phyloP scores from a whole-genome alignment of 352 stramenopile species.

The Nothophytophthora sp. region DNA sequence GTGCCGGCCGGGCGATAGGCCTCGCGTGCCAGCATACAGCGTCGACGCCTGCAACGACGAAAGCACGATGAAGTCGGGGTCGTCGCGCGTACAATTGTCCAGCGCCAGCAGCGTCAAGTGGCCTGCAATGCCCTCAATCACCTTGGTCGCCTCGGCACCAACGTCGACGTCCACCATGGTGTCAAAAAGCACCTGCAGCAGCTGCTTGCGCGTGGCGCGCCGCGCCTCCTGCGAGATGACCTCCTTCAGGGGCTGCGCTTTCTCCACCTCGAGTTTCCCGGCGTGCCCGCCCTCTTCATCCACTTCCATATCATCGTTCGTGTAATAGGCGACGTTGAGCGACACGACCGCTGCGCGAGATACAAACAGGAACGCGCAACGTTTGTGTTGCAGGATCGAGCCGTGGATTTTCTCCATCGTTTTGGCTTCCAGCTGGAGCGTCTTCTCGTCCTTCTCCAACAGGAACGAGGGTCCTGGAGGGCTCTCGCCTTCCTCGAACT shows the following conservation, averaged over 20 bases:
- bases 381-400: constrained; percentile 78
- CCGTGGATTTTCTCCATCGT: constrained; percentile 64
- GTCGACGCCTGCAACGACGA: constrained; percentile 74
- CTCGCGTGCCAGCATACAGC: constrained; percentile 72
- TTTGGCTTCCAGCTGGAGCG: constrained; percentile 66
- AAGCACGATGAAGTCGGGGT: constrained; percentile 69
- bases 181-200: constrained; percentile 73
- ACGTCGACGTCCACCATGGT: constrained; percentile 79
- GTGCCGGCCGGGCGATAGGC: constrained; percentile 75
- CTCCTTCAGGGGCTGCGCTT: constrained; percentile 38
- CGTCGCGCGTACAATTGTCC: constrained; percentile 47
- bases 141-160: constrained; percentile 46
- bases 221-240: constrained; percentile 59
- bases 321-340: constrained; percentile 47
- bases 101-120: constrained; percentile 63
- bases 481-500: constrained; percentile 63
- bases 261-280: constrained; percentile 8
- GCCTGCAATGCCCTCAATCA: constrained; percentile 54
- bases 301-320: constrained; percentile 14
- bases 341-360: constrained; percentile 53
- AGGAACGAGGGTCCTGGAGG: constrained; percentile 40
- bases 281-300: constrained; percentile 11
- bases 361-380: constrained; percentile 73
- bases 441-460: constrained; percentile 88
- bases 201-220: constrained; percentile 40